Evolutionary conservation across 2,329 filamentous ascomycete species (phyloP), one percentile per base, ranked within the genome.

Genomic region (Fusarium scirpi): DNA sequence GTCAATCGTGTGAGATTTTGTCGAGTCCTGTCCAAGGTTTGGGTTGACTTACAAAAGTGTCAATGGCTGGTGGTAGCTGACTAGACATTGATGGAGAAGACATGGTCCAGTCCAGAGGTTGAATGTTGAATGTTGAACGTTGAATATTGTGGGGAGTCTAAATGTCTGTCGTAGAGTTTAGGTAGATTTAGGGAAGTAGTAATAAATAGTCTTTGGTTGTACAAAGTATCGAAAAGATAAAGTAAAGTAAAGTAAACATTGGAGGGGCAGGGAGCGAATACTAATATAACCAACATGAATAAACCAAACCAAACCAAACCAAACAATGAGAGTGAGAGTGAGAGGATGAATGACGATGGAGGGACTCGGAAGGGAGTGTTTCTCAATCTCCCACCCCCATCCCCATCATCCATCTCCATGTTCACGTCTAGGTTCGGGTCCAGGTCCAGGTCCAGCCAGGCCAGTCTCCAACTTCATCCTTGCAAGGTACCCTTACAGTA

Each of bases 291-390:
- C 32, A 52, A 40, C 18, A 30, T 29, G 54, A 27, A 41, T 22
- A 41, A 22, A 22, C 29, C 45, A 27, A 15, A 29, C 34, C 29
- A 52, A 59, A 65, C 43, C 65, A 66, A 72, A 60, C 46, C 27
- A 29, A 29, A 29, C 27, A 29, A 29, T 38, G 16, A 38, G 16
- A 38, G 18, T 38, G 54, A 30, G 45, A 63, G 49, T 56, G 29
- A 66, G 20, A 52, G 55, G 46, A 53, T 56, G 65, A 55, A 70
- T 71, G 69, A 72, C 62, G 69, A 72, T 69, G 27, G 67, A 71
- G 53, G 46, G 53, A 69, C 56, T 71, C 53, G 59, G 55, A 61
- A 69, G 68, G 69, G 69, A 71, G 69, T 71, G 69, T 54, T 60
- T 24, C 40, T 56, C 24, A 41, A 61, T 65, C 38, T 53, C 24